A percentile compares a stretch with the other conserved stretches of the same genome.
Evolutionary conservation across 192 early-diverging fungal genomes (phyloP).

Genomic region (Rhizoclosmatium sp.): DNA sequence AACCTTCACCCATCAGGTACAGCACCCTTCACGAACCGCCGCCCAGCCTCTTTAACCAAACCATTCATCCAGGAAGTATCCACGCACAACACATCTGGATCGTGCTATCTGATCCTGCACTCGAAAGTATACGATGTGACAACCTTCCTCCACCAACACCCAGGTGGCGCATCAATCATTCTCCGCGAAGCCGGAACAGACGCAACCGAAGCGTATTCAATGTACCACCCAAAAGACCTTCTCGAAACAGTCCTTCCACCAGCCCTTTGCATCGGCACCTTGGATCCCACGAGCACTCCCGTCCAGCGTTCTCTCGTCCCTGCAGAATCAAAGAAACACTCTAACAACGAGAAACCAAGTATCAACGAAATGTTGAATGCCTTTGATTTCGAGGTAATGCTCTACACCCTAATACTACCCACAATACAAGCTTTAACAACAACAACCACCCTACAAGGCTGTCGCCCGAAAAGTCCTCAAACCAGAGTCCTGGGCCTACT

Average conservation of each 20-base stretch:
- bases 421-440: conserved; percentile 21
- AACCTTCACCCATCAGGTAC: too few species aligned
- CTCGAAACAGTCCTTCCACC: conserved; percentile 59
- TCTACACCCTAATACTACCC: not conserved
- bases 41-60: too few species aligned
- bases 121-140: conserved; percentile 61
- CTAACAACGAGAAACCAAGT: conserved; percentile 53
- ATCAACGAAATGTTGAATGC: conserved; percentile 69
- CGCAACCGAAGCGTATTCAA: conserved; percentile 70
- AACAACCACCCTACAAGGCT: conserved; percentile 32
- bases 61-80: not conserved
- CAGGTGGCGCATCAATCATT: conserved; percentile 61
- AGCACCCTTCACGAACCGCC: too few species aligned
- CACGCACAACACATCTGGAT: conserved; percentile 5
- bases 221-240: conserved; percentile 74
- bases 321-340: conserved; percentile 8
- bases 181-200: conserved; percentile 74
- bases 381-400: conserved; percentile 71
- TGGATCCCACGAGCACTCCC: conserved; percentile 53
- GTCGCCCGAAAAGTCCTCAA: conserved; percentile 64
- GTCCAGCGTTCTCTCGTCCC: conserved; percentile 9
- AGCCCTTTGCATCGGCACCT: conserved; percentile 59
- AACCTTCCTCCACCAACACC: conserved; percentile 57
- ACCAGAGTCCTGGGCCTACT: conserved; percentile 83
- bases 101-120: conserved; percentile 44